Evolutionary conservation across 2,329 filamentous ascomycete genomes (phyloP), one percentile per base, ranked within the genome.

Genomic region (Aureobasidium lini): DNA sequence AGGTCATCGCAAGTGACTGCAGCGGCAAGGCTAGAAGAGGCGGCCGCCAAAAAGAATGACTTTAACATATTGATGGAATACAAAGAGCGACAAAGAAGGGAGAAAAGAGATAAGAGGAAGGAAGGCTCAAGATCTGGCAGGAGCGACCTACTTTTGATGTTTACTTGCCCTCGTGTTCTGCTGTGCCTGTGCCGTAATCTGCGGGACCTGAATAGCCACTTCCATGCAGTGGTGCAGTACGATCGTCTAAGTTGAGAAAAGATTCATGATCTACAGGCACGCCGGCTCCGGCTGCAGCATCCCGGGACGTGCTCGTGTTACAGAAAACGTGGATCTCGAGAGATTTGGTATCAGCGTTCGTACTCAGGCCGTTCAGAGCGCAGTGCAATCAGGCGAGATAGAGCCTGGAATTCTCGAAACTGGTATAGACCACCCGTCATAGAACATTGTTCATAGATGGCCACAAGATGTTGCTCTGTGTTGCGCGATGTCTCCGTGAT

Each of bases 301-400:
- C 29, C 48, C 34, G 28, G 48, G 48, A 39, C 48, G 48, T 50
- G 48, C 50, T 52, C 32, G 50, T 54, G 50, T 54, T 40, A 52
- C 50, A 54, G 50, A 54, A 42, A 43, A 54, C n/a, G 50, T 54
- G 37, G 50, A 54, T 54, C 36, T 54, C 28, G n/a, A 54, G 4
- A 54, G 15, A 28, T 15, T 18, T 3, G n/a, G 46, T 34, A 23
- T 15, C 32, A n/a, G 15, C 4, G 9, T 10, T 18, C 34, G 6
- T 18, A 9, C n/a, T 52, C 48, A 52, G 48, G 23, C 50, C n/a
- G 18, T 9, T 9, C 28, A 37, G 11, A 15, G 7, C n/a, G 4
- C 47, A 23, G 10, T 34, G 28, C 28, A 23, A 15, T 11, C 6
- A 13, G 15, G 29, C 13, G 23, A 23, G 23, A 15, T 29, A 29